Evolutionary conservation across 306 rosid species (phyloP).

Genomic region (Prinsepia uniflora): DNA sequence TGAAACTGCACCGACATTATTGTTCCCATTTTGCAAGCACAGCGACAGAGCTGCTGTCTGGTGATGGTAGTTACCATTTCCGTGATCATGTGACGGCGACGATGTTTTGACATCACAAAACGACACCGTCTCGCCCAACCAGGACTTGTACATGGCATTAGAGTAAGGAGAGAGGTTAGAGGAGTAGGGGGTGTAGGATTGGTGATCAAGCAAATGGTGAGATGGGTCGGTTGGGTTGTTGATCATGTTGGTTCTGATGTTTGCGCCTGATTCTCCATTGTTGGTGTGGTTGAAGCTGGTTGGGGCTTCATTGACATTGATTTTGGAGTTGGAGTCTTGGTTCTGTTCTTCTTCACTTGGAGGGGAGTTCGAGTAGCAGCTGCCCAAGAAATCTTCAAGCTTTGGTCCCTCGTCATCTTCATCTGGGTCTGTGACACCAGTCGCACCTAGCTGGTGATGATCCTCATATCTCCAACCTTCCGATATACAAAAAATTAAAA

Average conservation of each 20-base stretch:
- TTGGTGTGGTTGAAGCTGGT: slow-evolving; percentile 12
- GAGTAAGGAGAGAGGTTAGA: slow-evolving; percentile 25
- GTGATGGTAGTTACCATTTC: slow-evolving; percentile 31
- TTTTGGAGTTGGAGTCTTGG: slow-evolving; percentile 33
- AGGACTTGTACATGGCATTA: slow-evolving; percentile 59
- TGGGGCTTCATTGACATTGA: slow-evolving; percentile 58
- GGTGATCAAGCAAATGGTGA: slow-evolving; percentile 1
- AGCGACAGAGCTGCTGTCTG: slow-evolving; percentile 74
- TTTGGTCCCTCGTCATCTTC: slow-evolving; percentile 66
- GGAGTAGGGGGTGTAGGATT: slow-evolving; percentile 42
- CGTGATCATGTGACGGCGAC: slow-evolving; percentile 5
- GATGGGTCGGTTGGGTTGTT: background rate
- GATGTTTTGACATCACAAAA: slow-evolving; percentile 42
- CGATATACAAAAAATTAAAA: background rate
- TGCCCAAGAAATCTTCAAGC: slow-evolving; percentile 91
- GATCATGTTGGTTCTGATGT: too few species aligned
- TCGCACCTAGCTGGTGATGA: slow-evolving; percentile 36
- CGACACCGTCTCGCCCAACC: slow-evolving; percentile 56
- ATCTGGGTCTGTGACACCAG: slow-evolving; percentile 21
- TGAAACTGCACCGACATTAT: slow-evolving; percentile 32
- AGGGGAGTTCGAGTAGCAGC: slow-evolving; percentile 71
- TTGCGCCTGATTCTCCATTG: background rate
- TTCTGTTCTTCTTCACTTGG: slow-evolving; percentile 31
- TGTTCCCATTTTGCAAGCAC: slow-evolving; percentile 32
- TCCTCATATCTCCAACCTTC: slow-evolving; percentile 78